These are phyloP conservation scores for Leucocoprinus gongylophorus DNA, from an alignment of 1,284 basidiomycete genomes.

Conservation along the genomic window DNA sequence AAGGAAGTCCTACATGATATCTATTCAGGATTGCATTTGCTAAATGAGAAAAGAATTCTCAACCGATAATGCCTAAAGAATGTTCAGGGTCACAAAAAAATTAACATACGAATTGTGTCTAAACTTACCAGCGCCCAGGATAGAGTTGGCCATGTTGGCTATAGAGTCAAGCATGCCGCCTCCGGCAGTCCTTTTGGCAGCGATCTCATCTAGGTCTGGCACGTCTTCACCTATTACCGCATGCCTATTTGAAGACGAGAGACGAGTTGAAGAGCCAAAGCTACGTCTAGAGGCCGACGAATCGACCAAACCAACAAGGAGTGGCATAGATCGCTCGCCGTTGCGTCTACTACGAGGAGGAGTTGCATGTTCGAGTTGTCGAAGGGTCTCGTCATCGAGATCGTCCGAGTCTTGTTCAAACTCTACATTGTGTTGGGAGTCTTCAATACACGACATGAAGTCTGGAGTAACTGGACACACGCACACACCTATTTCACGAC, in stretches of 20 bases:
- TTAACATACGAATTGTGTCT: neutral
- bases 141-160: slow-evolving; percentile 95
- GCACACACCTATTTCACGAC: slow-evolving; percentile 69
- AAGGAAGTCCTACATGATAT: slow-evolving; percentile 65
- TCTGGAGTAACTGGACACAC: slow-evolving; percentile 13
- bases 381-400: slow-evolving; percentile 45
- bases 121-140: slow-evolving; percentile 80
- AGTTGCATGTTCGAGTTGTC: slow-evolving; percentile 31
- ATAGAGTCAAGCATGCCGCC: slow-evolving; percentile 80
- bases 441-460: slow-evolving; percentile 4
- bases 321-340: slow-evolving; percentile 56
- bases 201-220: slow-evolving; percentile 60
- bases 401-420: slow-evolving; percentile 75
- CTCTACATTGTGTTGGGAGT: slow-evolving; percentile 36
- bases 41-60: neutral
- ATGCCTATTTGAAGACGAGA: slow-evolving; percentile 34
- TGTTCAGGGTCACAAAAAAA: neutral
- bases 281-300: slow-evolving; percentile 50
- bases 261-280: slow-evolving; percentile 45
- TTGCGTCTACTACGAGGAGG: slow-evolving; percentile 31
- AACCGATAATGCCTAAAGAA: slow-evolving; percentile 7
- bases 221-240: slow-evolving; percentile 29
- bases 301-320: slow-evolving; percentile 71
- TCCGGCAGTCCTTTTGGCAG: slow-evolving; percentile 59
- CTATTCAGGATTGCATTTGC: neutral